Conservation (phyloP, 1,284 basidiomycete genomes). For the Cryptococcus amylolentus region DNA sequence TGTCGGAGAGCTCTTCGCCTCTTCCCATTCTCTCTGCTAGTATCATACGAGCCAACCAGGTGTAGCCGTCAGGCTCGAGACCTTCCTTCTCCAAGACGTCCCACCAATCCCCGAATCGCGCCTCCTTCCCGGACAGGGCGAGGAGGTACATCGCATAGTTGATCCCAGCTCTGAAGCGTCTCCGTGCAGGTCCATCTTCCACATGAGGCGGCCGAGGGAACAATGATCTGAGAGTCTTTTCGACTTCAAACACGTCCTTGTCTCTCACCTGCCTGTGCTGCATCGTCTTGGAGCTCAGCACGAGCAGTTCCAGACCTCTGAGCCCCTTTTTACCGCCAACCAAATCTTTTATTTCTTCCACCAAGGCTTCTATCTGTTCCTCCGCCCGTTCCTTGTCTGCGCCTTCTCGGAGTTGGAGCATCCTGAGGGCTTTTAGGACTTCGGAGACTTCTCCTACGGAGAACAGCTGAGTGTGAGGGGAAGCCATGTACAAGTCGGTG, state of each 20-base stretch:
- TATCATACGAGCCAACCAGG: conserved; percentile 21
- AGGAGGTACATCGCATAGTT: conserved; percentile 38
- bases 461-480: conserved; percentile 23
- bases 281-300: conserved; percentile 11
- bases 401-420: conserved; percentile 11
- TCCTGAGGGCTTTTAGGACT: conserved; percentile 17
- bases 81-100: conserved; percentile 17
- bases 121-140: conserved; percentile 18
- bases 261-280: conserved; percentile 7
- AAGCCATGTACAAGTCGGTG: conserved; percentile 25
- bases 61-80: conserved; percentile 22
- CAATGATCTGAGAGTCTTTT: conserved; percentile 14
- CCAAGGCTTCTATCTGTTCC: conserved; percentile 21
- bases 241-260: conserved; percentile 15
- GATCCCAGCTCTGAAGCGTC: conserved; percentile 20
- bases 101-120: conserved; percentile 26
- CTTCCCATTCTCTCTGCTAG: conserved; percentile 15
- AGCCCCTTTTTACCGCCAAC: conserved; percentile 10
- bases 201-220: conserved; percentile 10
- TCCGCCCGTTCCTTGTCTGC: conserved; percentile 9
- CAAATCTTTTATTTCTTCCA: conserved; percentile 21
- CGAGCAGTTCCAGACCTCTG: conserved; percentile 16
- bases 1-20: conserved; percentile 10
- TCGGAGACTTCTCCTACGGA: conserved; percentile 25
- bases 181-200: conserved; percentile 6